phyloP scores from a whole-genome alignment of 2,329 filamentous ascomycete species.

The Dothistroma septosporum region DNA sequence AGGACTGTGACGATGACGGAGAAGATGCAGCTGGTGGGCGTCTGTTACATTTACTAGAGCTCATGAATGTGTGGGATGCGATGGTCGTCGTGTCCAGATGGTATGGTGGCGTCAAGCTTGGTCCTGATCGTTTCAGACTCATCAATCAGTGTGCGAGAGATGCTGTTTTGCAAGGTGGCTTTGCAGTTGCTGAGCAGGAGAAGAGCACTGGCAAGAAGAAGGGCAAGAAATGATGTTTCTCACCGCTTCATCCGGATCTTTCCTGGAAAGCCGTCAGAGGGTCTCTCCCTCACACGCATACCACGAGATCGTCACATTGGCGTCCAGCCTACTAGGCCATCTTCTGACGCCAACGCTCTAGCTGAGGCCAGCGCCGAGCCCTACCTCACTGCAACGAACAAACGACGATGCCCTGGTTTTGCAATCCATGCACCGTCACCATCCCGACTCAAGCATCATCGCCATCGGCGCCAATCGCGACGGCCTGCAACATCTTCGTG shows the following conservation, averaged over 20 bases:
- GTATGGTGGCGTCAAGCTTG: slow-evolving; percentile 89
- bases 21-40: slow-evolving; percentile 87
- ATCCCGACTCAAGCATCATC: not conserved
- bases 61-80: slow-evolving; percentile 90
- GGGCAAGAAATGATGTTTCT: slow-evolving; percentile 20
- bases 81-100: slow-evolving; percentile 91
- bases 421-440: not conserved
- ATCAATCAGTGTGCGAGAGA: slow-evolving; percentile 86
- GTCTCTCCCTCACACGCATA: not conserved
- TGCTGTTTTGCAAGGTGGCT: slow-evolving; percentile 72
- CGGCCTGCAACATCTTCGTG: not conserved
- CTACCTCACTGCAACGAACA: not conserved
- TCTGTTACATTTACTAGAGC: slow-evolving; percentile 82
- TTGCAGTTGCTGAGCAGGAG: slow-evolving; percentile 53
- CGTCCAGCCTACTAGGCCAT: not conserved
- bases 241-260: not conserved
- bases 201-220: slow-evolving; percentile 27
- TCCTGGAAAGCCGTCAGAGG: not conserved
- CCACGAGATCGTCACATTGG: not conserved
- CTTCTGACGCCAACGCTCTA: not conserved
- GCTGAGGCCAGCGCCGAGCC: not conserved
- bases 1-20: slow-evolving; percentile 95
- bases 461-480: not conserved
- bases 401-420: not conserved
- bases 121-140: slow-evolving; percentile 81